These are phyloP conservation scores for Hymenoscyphus infarciens DNA, from an alignment of 2,329 filamentous ascomycete species.

Conservation along the genomic window DNA sequence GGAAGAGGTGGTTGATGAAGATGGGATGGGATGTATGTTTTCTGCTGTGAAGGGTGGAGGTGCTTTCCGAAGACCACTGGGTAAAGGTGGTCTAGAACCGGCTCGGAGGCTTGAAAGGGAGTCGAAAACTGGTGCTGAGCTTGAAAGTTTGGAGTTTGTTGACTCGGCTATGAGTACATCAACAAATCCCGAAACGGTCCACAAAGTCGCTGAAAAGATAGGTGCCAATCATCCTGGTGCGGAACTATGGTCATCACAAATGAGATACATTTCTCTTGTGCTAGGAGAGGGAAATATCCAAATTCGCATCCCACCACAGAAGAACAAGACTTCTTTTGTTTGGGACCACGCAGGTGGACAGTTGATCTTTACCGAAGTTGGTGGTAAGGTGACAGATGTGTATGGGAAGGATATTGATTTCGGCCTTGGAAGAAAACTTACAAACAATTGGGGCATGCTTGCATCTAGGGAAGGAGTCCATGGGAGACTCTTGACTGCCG, in stretches of 20 bases:
- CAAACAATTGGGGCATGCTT: conserved; percentile 36
- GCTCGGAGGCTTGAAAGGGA: conserved; percentile 33
- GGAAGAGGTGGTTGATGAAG: conserved; percentile 38
- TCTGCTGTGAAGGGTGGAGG: conserved; percentile 47
- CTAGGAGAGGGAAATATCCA: conserved; percentile 48
- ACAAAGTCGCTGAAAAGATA: conserved; percentile 29
- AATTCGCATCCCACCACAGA: conserved; percentile 44
- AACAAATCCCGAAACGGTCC: conserved; percentile 39
- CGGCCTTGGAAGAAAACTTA: conserved; percentile 39
- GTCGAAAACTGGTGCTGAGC: conserved; percentile 3
- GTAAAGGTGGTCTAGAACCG: conserved; percentile 34
- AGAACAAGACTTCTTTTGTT: conserved; percentile 32
- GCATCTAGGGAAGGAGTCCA: not conserved
- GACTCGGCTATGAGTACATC: conserved; percentile 42
- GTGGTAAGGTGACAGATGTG: conserved; percentile 48
- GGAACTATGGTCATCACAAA: conserved; percentile 50
- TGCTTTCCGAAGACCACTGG: conserved; percentile 37
- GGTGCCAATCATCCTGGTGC: conserved; percentile 45
- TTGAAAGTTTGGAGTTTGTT: conserved; percentile 42
- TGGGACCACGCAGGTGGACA: conserved; percentile 56
- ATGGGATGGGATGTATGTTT: conserved; percentile 47
- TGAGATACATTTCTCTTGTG: conserved; percentile 51
- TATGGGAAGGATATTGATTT: conserved; percentile 48
- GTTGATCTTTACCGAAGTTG: conserved; percentile 48
- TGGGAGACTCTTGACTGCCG: not conserved